These are phyloP conservation scores for Corylus avellana DNA, from an alignment of 306 rosid species.

Conservation along the genomic window DNA sequence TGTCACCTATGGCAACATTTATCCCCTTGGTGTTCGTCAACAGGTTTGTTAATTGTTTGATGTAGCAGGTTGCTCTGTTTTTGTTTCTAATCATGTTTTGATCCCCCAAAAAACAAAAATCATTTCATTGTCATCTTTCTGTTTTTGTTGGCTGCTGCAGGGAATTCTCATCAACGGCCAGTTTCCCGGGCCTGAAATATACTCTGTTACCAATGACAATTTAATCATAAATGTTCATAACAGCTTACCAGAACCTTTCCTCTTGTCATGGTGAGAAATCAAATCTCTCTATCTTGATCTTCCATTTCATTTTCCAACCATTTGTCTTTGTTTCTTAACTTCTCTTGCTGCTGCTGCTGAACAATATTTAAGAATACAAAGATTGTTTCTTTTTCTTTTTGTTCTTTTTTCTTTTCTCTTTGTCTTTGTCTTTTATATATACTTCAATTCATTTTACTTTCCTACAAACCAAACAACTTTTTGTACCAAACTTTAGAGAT, in stretches of 20 bases:
- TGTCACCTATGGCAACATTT: slow-evolving; percentile 72
- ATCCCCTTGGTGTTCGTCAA: slow-evolving; percentile 69
- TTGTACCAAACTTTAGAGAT: background rate
- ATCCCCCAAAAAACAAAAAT: background rate
- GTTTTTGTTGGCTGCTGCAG: slow-evolving; percentile 33
- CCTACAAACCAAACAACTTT: background rate
- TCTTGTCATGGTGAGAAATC: slow-evolving; percentile 64
- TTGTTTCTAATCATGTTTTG: background rate
- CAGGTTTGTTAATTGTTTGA: slow-evolving; percentile 36
- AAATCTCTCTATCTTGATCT: background rate
- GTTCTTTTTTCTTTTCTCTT: too few species aligned
- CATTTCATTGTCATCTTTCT: background rate
- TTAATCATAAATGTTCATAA: slow-evolving; percentile 76
- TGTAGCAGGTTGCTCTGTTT: background rate
- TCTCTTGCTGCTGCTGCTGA: background rate
- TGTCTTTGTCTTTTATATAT: too few species aligned
- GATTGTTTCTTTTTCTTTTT: background rate
- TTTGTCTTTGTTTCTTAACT: background rate
- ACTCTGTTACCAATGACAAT: slow-evolving; percentile 81
- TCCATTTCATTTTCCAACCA: background rate
- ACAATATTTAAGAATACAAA: background rate
- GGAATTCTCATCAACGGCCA: slow-evolving; percentile 87
- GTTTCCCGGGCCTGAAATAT: slow-evolving; percentile 84
- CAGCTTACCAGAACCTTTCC: slow-evolving; percentile 78
- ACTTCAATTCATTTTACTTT: background rate